Evolutionary conservation across 495 filamentous ascomycete species (phyloP), one percentile per base, ranked within the genome.

Genomic region (Polyplosphaeria fusca): DNA sequence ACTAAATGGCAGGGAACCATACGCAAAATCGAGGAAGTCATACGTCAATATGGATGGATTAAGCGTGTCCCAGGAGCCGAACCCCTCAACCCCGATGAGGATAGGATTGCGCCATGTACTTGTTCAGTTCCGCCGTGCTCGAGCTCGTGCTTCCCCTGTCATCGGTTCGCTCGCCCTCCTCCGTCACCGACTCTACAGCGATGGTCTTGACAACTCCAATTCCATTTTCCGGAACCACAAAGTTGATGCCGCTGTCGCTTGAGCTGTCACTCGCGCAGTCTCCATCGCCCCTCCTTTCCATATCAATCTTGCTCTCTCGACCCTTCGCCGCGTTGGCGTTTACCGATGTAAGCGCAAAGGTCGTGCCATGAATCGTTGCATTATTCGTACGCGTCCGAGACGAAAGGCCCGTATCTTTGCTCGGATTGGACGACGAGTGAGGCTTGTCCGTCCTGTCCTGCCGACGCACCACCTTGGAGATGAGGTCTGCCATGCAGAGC

Each of bases 401-500:
- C n/a, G 45, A 27, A 14, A 48, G 45, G 20, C 30, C 45, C 20
- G 45, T 48, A 9, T 14, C 27, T 14, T 30, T 30, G 1, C 12
- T 11, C 13, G 23, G 22, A 48, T 47, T 23, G 51, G 11, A 14
- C 13, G 14, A 20, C 11, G 51, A 54, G 22, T 54, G 14, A 12
- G 22, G 38, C 3, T 23, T 47, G 26, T 56, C 44, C 5, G 40
- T 41, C 16, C 52, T 46, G 26, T 53, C 27, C 14, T 20, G 19
- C 11, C 44, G 19, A 3, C 55, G 47, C 0, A 52, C 55, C 25
- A 58, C 47, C 26, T 58, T 58, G 20, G 55, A 58, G 28, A 58
- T 58, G 20, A 58, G 47, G 14, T 42, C 55, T 12, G 55, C 46
- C 55, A 52, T 58, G 47, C 5, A 37, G 47, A 58, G 55, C 18